These are phyloP conservation scores for Penicillium arizonense DNA, from an alignment of 495 filamentous ascomycete species.

Conservation along the genomic window DNA sequence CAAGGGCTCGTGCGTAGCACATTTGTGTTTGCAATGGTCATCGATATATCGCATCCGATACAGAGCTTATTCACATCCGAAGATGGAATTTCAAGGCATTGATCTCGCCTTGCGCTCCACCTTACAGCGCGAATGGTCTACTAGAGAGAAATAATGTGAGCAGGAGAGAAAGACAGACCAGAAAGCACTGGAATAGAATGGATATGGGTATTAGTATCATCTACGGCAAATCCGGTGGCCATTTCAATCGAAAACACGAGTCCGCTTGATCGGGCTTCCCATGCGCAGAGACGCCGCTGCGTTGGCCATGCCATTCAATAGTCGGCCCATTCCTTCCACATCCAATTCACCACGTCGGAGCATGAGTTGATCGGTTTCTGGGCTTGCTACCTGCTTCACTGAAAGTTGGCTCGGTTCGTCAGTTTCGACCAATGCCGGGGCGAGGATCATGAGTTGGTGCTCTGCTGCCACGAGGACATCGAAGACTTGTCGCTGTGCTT, in stretches of 20 bases:
- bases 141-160: constrained; percentile 6
- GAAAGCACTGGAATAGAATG: constrained; percentile 2
- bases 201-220: constrained; percentile 30
- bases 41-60: constrained; percentile 60
- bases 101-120: constrained; percentile 58
- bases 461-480: constrained; percentile 67
- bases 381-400: constrained; percentile 18
- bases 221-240: constrained; percentile 16
- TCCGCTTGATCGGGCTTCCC: constrained; percentile 41
- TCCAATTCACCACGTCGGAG: constrained; percentile 48
- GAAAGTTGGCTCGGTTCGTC: constrained; percentile 8
- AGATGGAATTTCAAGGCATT: constrained; percentile 53
- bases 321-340: constrained; percentile 51
- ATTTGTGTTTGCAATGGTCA: constrained; percentile 13
- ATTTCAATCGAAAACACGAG: constrained; percentile 39
- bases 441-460: constrained; percentile 58
- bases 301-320: constrained; percentile 46
- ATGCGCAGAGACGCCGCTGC: constrained; percentile 30
- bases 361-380: constrained; percentile 42
- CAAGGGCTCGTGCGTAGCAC: constrained; percentile 8
- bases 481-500: constrained; percentile 43
- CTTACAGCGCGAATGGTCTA: constrained; percentile 48
- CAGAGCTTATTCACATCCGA: constrained; percentile 51
- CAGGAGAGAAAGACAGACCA: constrained; percentile 10
- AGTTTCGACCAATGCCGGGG: constrained; percentile 37